These are phyloP conservation scores for Suillus ampliporus DNA, from an alignment of 768 basidiomycete genomes.

Conservation along the genomic window DNA sequence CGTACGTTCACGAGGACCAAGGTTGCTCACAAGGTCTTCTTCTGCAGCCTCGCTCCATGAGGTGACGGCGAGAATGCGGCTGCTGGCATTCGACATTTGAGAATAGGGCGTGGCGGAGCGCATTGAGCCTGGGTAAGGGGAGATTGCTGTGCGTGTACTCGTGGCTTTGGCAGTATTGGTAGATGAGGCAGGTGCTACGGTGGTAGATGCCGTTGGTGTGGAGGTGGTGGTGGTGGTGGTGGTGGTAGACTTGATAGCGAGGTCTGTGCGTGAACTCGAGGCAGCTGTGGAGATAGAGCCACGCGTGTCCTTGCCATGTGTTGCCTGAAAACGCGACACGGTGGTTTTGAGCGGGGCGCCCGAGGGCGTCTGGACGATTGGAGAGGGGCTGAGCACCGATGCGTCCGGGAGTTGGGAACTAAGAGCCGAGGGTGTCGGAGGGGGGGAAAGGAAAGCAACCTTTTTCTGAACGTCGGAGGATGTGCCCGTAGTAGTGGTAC, in stretches of 20 bases:
- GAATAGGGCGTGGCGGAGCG: conserved; percentile 86
- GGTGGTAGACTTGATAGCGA: conserved; percentile 49
- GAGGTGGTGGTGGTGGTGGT: conserved; percentile 55
- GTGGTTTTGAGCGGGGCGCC: conserved; percentile 60
- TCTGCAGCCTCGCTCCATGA: conserved; percentile 96
- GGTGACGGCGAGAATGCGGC: conserved; percentile 74
- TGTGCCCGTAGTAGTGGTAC: conserved; percentile 31
- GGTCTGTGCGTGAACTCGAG: conserved; percentile 65
- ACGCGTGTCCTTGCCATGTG: conserved; percentile 71
- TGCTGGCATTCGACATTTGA: conserved; percentile 72
- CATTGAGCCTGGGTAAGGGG: conserved; percentile 72
- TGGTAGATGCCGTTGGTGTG: conserved; percentile 59
- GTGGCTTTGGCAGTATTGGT: conserved; percentile 58
- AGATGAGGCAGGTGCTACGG: conserved; percentile 62
- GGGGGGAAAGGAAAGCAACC: conserved; percentile 86
- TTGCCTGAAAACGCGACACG: conserved; percentile 77
- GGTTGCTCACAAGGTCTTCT: conserved; percentile 90
- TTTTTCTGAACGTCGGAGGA: conserved; percentile 72
- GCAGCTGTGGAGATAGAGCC: conserved; percentile 68
- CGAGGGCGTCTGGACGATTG: conserved; percentile 28
- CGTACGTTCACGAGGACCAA: conserved; percentile 93
- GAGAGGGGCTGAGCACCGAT: conserved; percentile 39
- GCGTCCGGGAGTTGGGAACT: conserved; percentile 52
- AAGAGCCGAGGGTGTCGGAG: conserved; percentile 66
- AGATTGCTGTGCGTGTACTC: conserved; percentile 65